These are phyloP conservation scores for Obba rivulosa DNA, from an alignment of 768 basidiomycete species.

Conservation along the genomic window DNA sequence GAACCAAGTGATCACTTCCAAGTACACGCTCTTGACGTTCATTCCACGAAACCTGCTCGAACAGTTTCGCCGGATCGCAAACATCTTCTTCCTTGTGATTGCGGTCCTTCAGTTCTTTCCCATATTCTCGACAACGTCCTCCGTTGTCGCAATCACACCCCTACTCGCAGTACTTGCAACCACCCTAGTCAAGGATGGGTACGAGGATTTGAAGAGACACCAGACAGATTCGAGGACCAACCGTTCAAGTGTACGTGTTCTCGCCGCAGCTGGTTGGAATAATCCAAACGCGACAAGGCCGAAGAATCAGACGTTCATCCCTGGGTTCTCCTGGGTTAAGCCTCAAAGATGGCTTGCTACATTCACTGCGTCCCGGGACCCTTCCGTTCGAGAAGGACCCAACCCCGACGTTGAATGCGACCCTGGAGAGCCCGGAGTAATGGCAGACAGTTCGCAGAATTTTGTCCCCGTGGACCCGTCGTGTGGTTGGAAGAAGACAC, in stretches of 20 bases:
- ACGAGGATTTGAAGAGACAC: constrained; percentile 97
- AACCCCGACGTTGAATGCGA: constrained; percentile 2
- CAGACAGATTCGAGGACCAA: constrained; percentile 90
- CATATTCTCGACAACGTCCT: constrained; percentile 91
- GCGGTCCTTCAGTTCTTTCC: constrained; percentile 95
- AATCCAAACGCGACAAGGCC: constrained; percentile 66
- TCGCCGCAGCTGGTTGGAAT: constrained; percentile 57
- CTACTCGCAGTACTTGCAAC: constrained; percentile 81
- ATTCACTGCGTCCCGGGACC: no score
- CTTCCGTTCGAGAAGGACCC: constrained; percentile 6
- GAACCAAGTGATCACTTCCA: constrained; percentile 81
- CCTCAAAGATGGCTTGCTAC: no score
- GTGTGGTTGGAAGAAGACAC: constrained; percentile 56
- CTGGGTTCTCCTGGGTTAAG: no score
- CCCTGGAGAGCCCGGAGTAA: constrained; percentile 7
- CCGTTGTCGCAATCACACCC: constrained; percentile 88
- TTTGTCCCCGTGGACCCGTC: no score
- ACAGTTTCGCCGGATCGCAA: constrained; percentile 85
- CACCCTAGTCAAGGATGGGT: constrained; percentile 89
- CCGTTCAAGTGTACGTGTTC: constrained; percentile 56
- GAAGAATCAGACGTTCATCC: constrained; percentile 82
- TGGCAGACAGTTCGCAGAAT: constrained; percentile 39
- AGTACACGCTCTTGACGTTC: constrained; percentile 81
- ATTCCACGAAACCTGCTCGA: constrained; percentile 90
- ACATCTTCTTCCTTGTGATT: constrained; percentile 85